Evolutionary conservation across 768 basidiomycete genomes (phyloP).

Genomic region (Coprinopsis sp.): DNA sequence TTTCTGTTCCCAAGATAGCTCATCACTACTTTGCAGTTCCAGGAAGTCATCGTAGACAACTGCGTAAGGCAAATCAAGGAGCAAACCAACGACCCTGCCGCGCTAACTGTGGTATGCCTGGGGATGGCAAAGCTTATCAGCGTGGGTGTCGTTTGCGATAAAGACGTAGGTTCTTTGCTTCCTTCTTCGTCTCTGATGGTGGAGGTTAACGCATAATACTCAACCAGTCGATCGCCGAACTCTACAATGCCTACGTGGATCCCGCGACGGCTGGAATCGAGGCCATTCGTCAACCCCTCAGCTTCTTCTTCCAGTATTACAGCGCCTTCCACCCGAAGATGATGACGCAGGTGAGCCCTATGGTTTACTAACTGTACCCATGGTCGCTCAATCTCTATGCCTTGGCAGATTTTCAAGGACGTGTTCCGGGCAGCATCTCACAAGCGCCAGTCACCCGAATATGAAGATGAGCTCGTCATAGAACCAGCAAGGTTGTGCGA

Average conservation of each 20-base stretch:
- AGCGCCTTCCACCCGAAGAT: slow-evolving; percentile 78
- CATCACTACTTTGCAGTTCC: slow-evolving; percentile 16
- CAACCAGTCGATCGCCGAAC: slow-evolving; percentile 33
- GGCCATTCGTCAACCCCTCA: slow-evolving; percentile 80
- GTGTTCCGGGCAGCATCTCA: slow-evolving; percentile 37
- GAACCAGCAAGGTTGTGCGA: slow-evolving; percentile 60
- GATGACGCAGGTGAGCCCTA: slow-evolving; percentile 48
- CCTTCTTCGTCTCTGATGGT: slow-evolving; percentile 39
- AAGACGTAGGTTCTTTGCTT: slow-evolving; percentile 48
- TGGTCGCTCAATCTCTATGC: not conserved
- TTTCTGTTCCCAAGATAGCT: no score
- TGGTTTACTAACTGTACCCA: not conserved
- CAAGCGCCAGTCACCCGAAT: slow-evolving; percentile 54
- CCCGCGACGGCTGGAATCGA: slow-evolving; percentile 80
- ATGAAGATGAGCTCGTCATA: slow-evolving; percentile 62
- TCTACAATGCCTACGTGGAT: slow-evolving; percentile 62
- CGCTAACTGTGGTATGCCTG: slow-evolving; percentile 68
- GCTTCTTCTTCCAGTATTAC: slow-evolving; percentile 83
- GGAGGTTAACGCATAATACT: no score
- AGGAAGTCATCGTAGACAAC: slow-evolving; percentile 16
- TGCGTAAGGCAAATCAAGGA: slow-evolving; percentile 34
- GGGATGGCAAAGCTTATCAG: slow-evolving; percentile 87
- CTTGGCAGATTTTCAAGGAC: slow-evolving; percentile 58
- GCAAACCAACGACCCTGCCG: slow-evolving; percentile 47
- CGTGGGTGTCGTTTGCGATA: slow-evolving; percentile 68